These are phyloP conservation scores for Backusella luteola DNA, from an alignment of 192 early-diverging fungal genomes.

Conservation along the genomic window DNA sequence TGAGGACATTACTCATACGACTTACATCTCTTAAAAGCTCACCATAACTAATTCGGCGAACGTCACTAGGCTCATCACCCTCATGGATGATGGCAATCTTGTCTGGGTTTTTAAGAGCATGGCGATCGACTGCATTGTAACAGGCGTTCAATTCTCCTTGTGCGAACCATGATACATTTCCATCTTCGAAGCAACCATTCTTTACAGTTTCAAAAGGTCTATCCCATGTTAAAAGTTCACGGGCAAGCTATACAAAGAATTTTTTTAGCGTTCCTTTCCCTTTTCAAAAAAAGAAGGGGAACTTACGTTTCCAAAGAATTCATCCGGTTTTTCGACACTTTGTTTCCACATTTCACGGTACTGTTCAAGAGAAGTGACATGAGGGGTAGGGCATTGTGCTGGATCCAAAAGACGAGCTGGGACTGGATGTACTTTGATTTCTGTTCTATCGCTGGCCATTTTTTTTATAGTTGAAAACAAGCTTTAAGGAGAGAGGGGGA, in stretches of 20 bases:
- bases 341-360: conserved; percentile 82
- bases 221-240: conserved; percentile 79
- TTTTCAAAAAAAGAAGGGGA: conserved; percentile 67
- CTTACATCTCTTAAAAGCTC: conserved; percentile 81
- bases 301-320: conserved; percentile 82
- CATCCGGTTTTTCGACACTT: conserved; percentile 73
- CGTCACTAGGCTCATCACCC: conserved; percentile 82
- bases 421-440: conserved; percentile 43
- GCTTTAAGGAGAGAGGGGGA: background rate
- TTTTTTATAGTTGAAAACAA: background rate
- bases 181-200: conserved; percentile 74
- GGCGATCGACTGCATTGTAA: conserved; percentile 88
- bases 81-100: conserved; percentile 22
- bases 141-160: conserved; percentile 88
- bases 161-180: conserved; percentile 92
- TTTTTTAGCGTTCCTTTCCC: conserved; percentile 42
- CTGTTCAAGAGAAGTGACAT: conserved; percentile 69
- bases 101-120: conserved; percentile 14
- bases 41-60: conserved; percentile 76
- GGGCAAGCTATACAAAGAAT: conserved; percentile 55
- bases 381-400: conserved; percentile 61
- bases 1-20: conserved; percentile 81
- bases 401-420: conserved; percentile 64
- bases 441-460: background rate
- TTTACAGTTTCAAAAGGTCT: conserved; percentile 72